A percentile compares a stretch with the other conserved stretches of the same genome.
phyloP scores from a whole-genome alignment of 768 basidiomycete species.

The Suillus bovinus region DNA sequence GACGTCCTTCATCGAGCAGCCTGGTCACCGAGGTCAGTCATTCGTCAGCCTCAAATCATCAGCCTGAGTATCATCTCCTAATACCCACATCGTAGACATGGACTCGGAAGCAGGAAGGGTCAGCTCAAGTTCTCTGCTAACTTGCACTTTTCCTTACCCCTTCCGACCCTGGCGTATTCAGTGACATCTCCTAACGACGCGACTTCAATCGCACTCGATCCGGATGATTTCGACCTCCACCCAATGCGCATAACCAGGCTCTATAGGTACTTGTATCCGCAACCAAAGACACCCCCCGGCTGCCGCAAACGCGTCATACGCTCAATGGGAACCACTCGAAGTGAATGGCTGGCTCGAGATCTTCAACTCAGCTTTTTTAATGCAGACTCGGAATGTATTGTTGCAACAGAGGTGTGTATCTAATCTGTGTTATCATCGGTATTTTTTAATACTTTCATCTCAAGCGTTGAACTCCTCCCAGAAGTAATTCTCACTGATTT shows the following conservation, averaged over 20 bases:
- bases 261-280: slow-evolving; percentile 72
- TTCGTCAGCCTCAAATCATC: no score
- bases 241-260: slow-evolving; percentile 59
- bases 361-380: slow-evolving; percentile 64
- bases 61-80: slow-evolving; percentile 6
- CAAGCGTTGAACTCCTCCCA: slow-evolving; percentile 79
- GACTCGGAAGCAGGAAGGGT: slow-evolving; percentile 85
- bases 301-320: slow-evolving; percentile 29
- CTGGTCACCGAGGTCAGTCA: no score
- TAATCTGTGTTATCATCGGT: background rate
- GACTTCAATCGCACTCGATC: slow-evolving; percentile 30
- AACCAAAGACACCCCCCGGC: slow-evolving; percentile 46
- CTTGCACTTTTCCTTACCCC: slow-evolving; percentile 70
- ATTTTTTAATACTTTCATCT: slow-evolving; percentile 5
- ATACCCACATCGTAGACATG: slow-evolving; percentile 77
- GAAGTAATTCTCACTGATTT: slow-evolving; percentile 59
- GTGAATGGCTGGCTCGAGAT: slow-evolving; percentile 68
- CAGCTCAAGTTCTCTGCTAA: slow-evolving; percentile 68
- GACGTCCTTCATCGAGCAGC: no score
- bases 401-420: slow-evolving; percentile 79
- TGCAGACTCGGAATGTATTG: slow-evolving; percentile 71
- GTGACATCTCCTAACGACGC: slow-evolving; percentile 36
- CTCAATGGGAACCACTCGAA: slow-evolving; percentile 69
- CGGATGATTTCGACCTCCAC: slow-evolving; percentile 46
- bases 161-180: slow-evolving; percentile 27